Conservation (phyloP, 495 filamentous ascomycete species). For the Xylaria nigripes region DNA sequence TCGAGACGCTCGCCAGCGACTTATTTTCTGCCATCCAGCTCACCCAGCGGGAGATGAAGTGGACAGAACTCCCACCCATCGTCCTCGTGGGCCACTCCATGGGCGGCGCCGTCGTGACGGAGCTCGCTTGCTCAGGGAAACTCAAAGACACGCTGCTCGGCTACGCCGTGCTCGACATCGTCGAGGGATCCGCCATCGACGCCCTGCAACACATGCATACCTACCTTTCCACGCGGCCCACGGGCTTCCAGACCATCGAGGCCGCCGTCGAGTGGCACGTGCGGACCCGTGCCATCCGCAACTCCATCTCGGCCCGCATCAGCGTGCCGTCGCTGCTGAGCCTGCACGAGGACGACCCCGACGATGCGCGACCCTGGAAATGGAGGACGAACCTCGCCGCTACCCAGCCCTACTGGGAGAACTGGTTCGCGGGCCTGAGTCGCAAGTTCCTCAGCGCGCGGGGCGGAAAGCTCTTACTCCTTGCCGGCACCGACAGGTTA, state of each 20-base stretch:
- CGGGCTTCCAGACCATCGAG: conserved; percentile 61
- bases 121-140: conserved; percentile 59
- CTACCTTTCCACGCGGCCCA: conserved; percentile 78
- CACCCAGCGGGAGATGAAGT: conserved; percentile 55
- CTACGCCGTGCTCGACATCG: conserved; percentile 92
- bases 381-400: conserved; percentile 81
- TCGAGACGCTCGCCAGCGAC: conserved; percentile 65
- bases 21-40: conserved; percentile 59
- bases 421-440: conserved; percentile 85
- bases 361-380: conserved; percentile 50
- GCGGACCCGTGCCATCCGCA: conserved; percentile 80
- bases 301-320: conserved; percentile 65
- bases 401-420: conserved; percentile 89
- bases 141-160: conserved; percentile 62
- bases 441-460: conserved; percentile 75
- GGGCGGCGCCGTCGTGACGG: conserved; percentile 88
- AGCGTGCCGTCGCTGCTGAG: conserved; percentile 79
- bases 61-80: conserved; percentile 63
- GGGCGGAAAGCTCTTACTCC: conserved; percentile 82
- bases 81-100: conserved; percentile 90
- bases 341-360: conserved; percentile 29
- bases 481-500: conserved; percentile 89
- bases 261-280: conserved; percentile 93
- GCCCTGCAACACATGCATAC: conserved; percentile 92
- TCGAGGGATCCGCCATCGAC: conserved; percentile 81